These are phyloP conservation scores for Daldinia loculata DNA, from an alignment of 495 filamentous ascomycete genomes.

Conservation along the genomic window DNA sequence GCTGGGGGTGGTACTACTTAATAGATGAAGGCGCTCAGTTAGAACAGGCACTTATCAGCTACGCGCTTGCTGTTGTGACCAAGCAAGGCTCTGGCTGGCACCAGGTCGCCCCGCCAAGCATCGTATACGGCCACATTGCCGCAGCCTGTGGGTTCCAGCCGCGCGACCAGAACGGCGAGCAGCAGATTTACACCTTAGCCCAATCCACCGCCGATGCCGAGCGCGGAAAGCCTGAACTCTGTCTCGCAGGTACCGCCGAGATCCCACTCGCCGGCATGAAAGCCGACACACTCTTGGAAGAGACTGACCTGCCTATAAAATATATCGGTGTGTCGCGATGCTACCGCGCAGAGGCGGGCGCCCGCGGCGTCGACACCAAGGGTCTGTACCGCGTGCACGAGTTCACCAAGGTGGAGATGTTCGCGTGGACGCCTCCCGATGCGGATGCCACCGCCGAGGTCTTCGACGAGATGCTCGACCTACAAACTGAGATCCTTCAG, in stretches of 20 bases:
- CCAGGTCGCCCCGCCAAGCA: slow-evolving; percentile 81
- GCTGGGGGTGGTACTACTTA: slow-evolving; percentile 98
- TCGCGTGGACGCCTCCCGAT: slow-evolving; percentile 78
- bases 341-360: slow-evolving; percentile 93
- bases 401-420: slow-evolving; percentile 98
- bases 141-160: slow-evolving; percentile 93
- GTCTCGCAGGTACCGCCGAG: slow-evolving; percentile 87
- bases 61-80: slow-evolving; percentile 75
- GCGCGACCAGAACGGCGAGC: slow-evolving; percentile 87
- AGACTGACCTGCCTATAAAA: slow-evolving; percentile 73
- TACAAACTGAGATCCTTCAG: slow-evolving; percentile 84
- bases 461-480: slow-evolving; percentile 82
- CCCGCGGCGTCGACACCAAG: slow-evolving; percentile 87
- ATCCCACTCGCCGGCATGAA: slow-evolving; percentile 94
- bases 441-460: slow-evolving; percentile 57
- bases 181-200: slow-evolving; percentile 83
- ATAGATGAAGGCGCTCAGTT: slow-evolving; percentile 87
- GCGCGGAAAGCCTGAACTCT: slow-evolving; percentile 69
- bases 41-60: slow-evolving; percentile 91
- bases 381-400: slow-evolving; percentile 98
- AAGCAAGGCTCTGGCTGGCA: slow-evolving; percentile 70
- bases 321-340: slow-evolving; percentile 84
- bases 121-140: slow-evolving; percentile 92
- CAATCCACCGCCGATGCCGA: slow-evolving; percentile 67
- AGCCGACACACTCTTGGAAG: slow-evolving; percentile 72